Conservation (phyloP, 768 basidiomycete species). For the Boletus sp. region DNA sequence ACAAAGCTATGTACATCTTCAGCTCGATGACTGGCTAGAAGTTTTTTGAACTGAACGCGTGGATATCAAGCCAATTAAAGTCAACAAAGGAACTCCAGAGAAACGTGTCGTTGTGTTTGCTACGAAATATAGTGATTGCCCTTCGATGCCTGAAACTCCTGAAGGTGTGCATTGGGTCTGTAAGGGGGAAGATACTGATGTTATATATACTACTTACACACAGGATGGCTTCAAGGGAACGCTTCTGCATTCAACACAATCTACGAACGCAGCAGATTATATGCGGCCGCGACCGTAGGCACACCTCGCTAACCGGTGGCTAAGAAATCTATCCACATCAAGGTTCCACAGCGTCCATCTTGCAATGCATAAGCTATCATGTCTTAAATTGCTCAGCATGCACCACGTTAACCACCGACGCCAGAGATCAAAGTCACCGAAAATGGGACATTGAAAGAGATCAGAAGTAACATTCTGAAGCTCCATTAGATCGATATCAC, state of each 20-base stretch:
- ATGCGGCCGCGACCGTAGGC: too few relatives aligned
- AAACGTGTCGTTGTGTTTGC: constrained; percentile 41
- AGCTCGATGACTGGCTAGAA: constrained; percentile 64
- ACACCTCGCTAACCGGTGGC: background rate
- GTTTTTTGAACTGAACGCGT: constrained; percentile 53
- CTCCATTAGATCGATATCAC: background rate
- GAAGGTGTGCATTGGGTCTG: too few relatives aligned
- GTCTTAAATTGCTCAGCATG: background rate
- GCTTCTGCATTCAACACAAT: background rate
- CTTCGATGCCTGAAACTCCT: too few relatives aligned
- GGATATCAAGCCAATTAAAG: constrained; percentile 40
- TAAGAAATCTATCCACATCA: background rate
- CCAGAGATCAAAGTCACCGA: constrained; percentile 1
- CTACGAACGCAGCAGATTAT: background rate
- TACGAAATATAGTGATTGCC: constrained; percentile 41
- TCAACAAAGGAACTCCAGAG: constrained; percentile 22
- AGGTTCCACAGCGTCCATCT: constrained; percentile 1
- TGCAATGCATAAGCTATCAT: constrained; percentile 6
- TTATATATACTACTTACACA: background rate
- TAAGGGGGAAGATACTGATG: too few relatives aligned
- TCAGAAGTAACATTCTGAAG: background rate
- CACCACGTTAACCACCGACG: background rate
- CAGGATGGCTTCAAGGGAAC: background rate
- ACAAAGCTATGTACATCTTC: background rate
- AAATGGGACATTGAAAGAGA: background rate